Conservation (phyloP, 768 basidiomycete genomes). For the Tricholoma sp. region DNA sequence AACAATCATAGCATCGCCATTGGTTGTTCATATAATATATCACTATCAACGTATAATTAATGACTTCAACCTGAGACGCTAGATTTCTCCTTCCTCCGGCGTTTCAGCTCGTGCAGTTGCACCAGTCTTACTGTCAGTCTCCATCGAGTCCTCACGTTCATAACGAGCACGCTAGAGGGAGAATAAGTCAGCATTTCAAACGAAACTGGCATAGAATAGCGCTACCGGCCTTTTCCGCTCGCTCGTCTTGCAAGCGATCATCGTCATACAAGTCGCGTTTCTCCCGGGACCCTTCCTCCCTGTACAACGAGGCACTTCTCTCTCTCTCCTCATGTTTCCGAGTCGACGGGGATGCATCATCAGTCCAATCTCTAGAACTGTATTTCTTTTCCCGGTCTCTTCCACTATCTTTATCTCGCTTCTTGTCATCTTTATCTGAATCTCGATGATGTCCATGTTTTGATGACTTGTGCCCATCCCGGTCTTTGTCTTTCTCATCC, state of each 20-base stretch:
- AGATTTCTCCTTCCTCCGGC: slow-evolving; percentile 89
- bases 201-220: not conserved
- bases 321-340: slow-evolving; percentile 26
- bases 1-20: slow-evolving; percentile 14
- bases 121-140: slow-evolving; percentile 37
- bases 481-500: slow-evolving; percentile 37
- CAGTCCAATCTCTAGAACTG: slow-evolving; percentile 35
- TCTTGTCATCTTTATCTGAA: slow-evolving; percentile 45
- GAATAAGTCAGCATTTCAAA: slow-evolving; percentile 8
- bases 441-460: slow-evolving; percentile 46
- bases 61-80: slow-evolving; percentile 8
- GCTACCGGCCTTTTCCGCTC: slow-evolving; percentile 59
- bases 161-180: slow-evolving; percentile 46
- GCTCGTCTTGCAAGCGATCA: slow-evolving; percentile 46
- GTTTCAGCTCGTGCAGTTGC: slow-evolving; percentile 58
- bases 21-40: too few species aligned
- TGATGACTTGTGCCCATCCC: slow-evolving; percentile 38
- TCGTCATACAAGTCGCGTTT: slow-evolving; percentile 50
- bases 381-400: slow-evolving; percentile 32
- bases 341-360: slow-evolving; percentile 33
- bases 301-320: slow-evolving; percentile 28
- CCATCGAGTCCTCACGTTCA: slow-evolving; percentile 43
- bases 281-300: slow-evolving; percentile 45
- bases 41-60: not conserved
- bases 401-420: slow-evolving; percentile 44